These are phyloP conservation scores for Podosphaera leucotricha DNA, from an alignment of 2,329 filamentous ascomycete genomes.

Conservation along the genomic window DNA sequence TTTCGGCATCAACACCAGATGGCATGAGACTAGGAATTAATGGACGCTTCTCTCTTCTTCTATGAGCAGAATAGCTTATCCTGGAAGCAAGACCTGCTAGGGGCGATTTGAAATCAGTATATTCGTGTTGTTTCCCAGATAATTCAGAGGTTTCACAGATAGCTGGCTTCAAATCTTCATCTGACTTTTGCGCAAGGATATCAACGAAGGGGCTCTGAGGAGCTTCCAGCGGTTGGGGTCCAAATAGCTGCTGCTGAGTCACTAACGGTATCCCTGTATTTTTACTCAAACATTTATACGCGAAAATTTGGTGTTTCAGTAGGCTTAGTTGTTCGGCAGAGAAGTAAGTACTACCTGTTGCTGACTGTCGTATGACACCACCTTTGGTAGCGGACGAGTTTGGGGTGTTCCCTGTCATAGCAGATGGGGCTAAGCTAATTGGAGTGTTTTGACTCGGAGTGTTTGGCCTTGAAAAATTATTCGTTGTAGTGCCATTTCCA, in stretches of 20 bases:
- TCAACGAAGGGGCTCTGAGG: conserved; percentile 5
- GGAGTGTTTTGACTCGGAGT: not conserved
- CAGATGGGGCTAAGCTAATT: conserved; percentile 10
- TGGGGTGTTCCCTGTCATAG: conserved; percentile 9
- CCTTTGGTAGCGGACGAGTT: conserved; percentile 8
- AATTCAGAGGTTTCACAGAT: conserved; percentile 13
- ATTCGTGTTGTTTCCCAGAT: conserved; percentile 29
- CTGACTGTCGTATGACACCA: conserved; percentile 11
- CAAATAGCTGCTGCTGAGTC: conserved; percentile 65
- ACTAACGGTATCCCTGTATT: conserved; percentile 58
- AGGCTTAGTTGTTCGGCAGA: conserved; percentile 56
- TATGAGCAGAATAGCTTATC: conserved; percentile 65
- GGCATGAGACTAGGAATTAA: conserved; percentile 78
- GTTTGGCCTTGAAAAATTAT: not conserved
- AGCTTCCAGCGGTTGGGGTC: conserved; percentile 40
- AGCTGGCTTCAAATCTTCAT: conserved; percentile 15
- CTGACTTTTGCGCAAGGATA: conserved; percentile 9
- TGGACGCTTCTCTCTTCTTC: conserved; percentile 47
- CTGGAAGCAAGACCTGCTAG: conserved; percentile 23
- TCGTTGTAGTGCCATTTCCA: not conserved
- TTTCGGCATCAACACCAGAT: conserved; percentile 66
- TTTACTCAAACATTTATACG: conserved; percentile 76
- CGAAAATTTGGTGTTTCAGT: conserved; percentile 66
- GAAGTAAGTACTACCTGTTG: conserved; percentile 34
- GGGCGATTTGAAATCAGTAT: conserved; percentile 38